Evolutionary conservation across 306 rosid species (phyloP).

Genomic region (Arachis stenosperma): DNA sequence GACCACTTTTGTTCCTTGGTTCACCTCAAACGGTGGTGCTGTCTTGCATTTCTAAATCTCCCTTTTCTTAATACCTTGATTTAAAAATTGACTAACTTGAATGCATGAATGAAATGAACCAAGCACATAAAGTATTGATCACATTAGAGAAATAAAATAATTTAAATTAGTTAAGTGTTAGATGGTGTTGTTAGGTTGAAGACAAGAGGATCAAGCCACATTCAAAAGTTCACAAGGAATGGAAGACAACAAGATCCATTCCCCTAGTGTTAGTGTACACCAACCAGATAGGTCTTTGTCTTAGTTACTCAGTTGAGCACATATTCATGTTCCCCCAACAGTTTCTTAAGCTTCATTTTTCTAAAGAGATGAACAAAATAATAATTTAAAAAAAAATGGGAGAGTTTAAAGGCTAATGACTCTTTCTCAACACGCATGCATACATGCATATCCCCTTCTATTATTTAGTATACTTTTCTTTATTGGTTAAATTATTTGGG

Average conservation of each 20-base stretch:
- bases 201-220: conserved; percentile 55
- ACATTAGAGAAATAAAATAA: too few species aligned
- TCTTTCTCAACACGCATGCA: neutral
- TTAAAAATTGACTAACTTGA: conserved; percentile 17
- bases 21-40: conserved; percentile 11
- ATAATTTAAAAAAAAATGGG: neutral
- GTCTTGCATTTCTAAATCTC: conserved; percentile 25
- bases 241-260: conserved; percentile 35
- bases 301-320: conserved; percentile 13
- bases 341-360: conserved; percentile 10
- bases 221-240: conserved; percentile 22
- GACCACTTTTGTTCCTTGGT: conserved; percentile 45
- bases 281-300: conserved; percentile 42
- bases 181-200: conserved; percentile 58
- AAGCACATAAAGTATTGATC: neutral
- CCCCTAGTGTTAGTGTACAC: conserved; percentile 25
- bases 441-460: neutral
- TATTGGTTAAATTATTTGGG: neutral
- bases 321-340: conserved; percentile 39
- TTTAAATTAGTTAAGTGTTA: neutral
- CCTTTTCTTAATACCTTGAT: conserved; percentile 27
- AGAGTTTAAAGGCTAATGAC: neutral
- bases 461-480: neutral
- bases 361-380: neutral
- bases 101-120: conserved; percentile 12